These are phyloP conservation scores for Leptographium galeiforme DNA, from an alignment of 2,329 filamentous ascomycete species.

Conservation along the genomic window DNA sequence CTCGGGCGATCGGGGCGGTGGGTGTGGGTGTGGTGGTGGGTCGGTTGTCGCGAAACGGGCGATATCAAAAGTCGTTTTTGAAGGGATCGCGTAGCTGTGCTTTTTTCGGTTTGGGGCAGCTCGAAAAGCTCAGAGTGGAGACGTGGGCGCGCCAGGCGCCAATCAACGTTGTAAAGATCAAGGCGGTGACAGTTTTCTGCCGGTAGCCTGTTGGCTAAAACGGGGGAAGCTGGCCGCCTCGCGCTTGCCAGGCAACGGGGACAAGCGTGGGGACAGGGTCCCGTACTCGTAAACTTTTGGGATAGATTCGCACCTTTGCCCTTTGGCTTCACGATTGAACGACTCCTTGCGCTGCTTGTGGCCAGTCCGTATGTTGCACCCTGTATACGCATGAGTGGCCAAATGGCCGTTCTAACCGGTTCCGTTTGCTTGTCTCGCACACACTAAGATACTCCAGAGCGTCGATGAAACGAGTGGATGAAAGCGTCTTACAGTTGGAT, in stretches of 20 bases:
- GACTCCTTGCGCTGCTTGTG: neutral
- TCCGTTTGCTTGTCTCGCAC: neutral
- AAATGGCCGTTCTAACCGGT: neutral
- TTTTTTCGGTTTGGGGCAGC: slow-evolving; percentile 6
- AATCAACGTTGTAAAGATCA: neutral
- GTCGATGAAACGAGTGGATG: neutral
- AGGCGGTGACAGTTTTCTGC: slow-evolving; percentile 10
- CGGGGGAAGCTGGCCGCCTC: slow-evolving; percentile 3
- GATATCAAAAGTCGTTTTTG: slow-evolving; percentile 1
- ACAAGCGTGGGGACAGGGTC: neutral
- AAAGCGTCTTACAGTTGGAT: no score
- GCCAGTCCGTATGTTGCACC: neutral
- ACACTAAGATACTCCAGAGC: neutral
- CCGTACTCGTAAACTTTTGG: neutral
- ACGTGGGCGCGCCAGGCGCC: neutral
- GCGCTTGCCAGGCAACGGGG: slow-evolving; percentile 5
- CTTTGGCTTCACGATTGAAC: neutral
- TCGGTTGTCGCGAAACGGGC: neutral
- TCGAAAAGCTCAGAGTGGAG: slow-evolving; percentile 9
- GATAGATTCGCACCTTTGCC: neutral
- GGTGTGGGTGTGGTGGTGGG: neutral
- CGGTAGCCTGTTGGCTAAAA: slow-evolving; percentile 3
- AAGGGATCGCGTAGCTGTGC: slow-evolving; percentile 8
- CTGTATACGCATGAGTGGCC: neutral
- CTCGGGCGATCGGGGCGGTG: neutral